Base-by-base conservation (phyloP, 306 rosid genomes). In the Sphenostylis stenocarpa region DNA sequence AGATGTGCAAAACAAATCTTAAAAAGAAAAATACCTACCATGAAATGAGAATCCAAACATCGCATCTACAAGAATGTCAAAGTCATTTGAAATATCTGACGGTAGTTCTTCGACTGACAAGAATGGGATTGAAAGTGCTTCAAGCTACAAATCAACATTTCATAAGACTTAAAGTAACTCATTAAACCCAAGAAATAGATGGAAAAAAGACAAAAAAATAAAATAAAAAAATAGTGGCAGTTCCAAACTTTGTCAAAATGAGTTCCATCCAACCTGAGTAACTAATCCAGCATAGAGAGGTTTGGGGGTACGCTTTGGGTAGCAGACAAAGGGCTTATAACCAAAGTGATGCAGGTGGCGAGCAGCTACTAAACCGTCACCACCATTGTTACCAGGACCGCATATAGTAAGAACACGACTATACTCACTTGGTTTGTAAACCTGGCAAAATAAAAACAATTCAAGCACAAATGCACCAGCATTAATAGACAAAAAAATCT, bases 311-410 rank as follows among this genome's bases (percentile, higher is more conserved):
- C 89, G 89, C 86, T 89, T 95, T 6, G 97, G 97, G 77, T 95
- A 92, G 67, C 97, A 95, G 63, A 92, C 83, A 41, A 53, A 73
- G 11, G 90, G 94, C 81, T 88, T 90, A 76, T 90, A 95, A 19
- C 97, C 97, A 76, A 92, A 95, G 82, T 92, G 97, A 85, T 84
- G 81, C 58, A 95, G 86, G 76, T 95, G 99, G 55, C 99, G 97
- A 23, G 99, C 93, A 81, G 97, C 97, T 75, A 95, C 99, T 9
- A 92, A 86, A 80, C 97, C 99, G 47, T 95, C 99, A 67, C 97
- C 99, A 6, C 97, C 97, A 74, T 95, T 95, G 85, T 95, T 95
- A 64, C 99, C 99, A 73, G 99, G 99, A 60, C 99, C 99, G 84
- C 99, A 95, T 4, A 95, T 80, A 31, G 79, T 81, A 49, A 95